Evolutionary conservation across 2,329 filamentous ascomycete genomes (phyloP), one percentile per base, ranked within the genome.

Genomic region (Calonectria crousiana): DNA sequence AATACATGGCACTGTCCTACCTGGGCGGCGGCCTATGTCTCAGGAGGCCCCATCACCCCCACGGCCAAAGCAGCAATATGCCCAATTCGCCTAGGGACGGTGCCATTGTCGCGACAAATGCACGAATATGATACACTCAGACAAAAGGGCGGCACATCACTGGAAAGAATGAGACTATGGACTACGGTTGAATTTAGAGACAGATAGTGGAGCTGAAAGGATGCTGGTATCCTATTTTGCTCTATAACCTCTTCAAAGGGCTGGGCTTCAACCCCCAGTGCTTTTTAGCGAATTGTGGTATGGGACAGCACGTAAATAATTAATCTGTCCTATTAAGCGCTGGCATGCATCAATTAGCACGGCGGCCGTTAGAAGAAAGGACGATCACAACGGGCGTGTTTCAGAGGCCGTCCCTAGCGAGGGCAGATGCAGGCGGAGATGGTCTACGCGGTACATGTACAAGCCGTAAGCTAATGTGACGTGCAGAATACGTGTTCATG

Each of bases 401-500:
- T 60, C 41, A 41, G 23, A 66, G 51, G 49, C 9, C 44, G 38
- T 51, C 36, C 52, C 53, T 51, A n/a, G n/a, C 36, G 34, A 72
- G 71, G 30, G 56, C 28, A 23, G 56, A 62, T 49, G 58, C n/a
- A 58, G 34, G 26, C 28, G 36, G 51, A 26, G 44, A 13, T 30
- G 30, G 34, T 69, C 56, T 58, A 66, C 68, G n/a, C 49, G 49
- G 60, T 53, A 38, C 64, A 67, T 67, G 20, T 26, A 60, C 52
- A 51, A 73, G 58, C 41, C 66, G 60, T 56, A 72, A 73, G 70
- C 70, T 67, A 67, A 70, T 32, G 66, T 73, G 71, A 65, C 67
- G 74, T 75, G 66, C 53, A 56, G 71, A 69, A 44, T 67, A 73
- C 65, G 72, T 67, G 71, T 73, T 41, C 64, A 60, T 44, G 49